Conservation (phyloP, 257 asterid genomes). For the Haberlea rhodopensis region DNA sequence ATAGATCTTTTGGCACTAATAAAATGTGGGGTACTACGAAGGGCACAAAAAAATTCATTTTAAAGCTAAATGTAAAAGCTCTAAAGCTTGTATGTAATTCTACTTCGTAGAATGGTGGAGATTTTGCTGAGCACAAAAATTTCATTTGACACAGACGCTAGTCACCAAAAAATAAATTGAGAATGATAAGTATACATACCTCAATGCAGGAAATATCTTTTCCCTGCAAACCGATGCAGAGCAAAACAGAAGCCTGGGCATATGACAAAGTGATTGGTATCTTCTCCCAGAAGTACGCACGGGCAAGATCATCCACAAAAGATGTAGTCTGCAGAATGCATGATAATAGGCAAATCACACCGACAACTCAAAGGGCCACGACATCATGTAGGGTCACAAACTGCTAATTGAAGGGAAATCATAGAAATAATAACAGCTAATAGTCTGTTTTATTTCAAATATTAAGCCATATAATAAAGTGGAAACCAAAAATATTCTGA, state of each 20-base stretch:
- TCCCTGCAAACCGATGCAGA: conserved; percentile 82
- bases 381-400: too few relatives aligned
- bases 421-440: too few relatives aligned
- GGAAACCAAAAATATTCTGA: too few relatives aligned
- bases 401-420: too few relatives aligned
- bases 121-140: too few relatives aligned
- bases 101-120: neutral
- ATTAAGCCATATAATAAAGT: too few relatives aligned
- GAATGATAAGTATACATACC: conserved; percentile 46
- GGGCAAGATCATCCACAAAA: conserved; percentile 60
- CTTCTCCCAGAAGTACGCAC: conserved; percentile 65
- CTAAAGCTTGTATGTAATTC: neutral
- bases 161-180: too few relatives aligned
- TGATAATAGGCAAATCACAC: conserved; percentile 9
- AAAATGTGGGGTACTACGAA: too few relatives aligned
- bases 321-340: conserved; percentile 47
- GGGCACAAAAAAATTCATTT: too few relatives aligned
- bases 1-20: too few relatives aligned
- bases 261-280: conserved; percentile 75
- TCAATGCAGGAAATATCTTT: conserved; percentile 58
- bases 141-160: too few relatives aligned
- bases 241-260: conserved; percentile 85
- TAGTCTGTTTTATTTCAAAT: too few relatives aligned
- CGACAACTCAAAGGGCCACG: neutral
- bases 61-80: neutral